These are phyloP conservation scores for Raffaelea ambrosiae DNA, from an alignment of 2,329 filamentous ascomycete genomes.

Conservation along the genomic window DNA sequence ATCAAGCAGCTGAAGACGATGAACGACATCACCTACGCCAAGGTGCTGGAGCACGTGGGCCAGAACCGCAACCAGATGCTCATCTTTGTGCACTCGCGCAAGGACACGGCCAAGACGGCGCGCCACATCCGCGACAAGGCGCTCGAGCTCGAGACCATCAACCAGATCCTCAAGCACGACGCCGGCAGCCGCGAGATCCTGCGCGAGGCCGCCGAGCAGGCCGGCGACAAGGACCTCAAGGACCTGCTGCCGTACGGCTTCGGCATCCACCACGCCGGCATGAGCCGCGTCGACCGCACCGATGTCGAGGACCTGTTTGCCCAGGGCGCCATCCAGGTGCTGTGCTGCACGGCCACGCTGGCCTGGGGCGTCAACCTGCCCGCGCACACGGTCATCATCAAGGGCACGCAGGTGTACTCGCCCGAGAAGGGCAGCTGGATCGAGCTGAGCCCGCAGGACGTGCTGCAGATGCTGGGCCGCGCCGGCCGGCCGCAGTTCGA, in stretches of 20 bases:
- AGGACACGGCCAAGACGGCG: conserved; percentile 96
- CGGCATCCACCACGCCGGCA: conserved; percentile 96
- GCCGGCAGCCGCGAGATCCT: conserved; percentile 85
- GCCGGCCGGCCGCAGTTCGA: conserved; percentile 95
- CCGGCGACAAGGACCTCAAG: conserved; percentile 81
- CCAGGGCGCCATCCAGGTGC: conserved; percentile 83
- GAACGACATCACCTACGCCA: conserved; percentile 98
- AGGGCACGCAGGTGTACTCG: conserved; percentile 95
- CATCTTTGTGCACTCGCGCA: conserved; percentile 96
- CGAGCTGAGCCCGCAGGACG: conserved; percentile 92
- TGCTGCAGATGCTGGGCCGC: conserved; percentile 96
- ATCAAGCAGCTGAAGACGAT: conserved; percentile 99
- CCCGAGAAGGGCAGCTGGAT: conserved; percentile 99
- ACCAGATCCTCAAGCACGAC: conserved; percentile 88
- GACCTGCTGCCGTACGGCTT: conserved; percentile 94
- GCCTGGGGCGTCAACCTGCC: conserved; percentile 99
- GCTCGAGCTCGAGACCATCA: conserved; percentile 93
- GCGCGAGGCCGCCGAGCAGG: conserved; percentile 72
- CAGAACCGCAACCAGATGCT: conserved; percentile 94
- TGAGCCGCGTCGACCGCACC: conserved; percentile 89
- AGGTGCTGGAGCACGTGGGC: conserved; percentile 93
- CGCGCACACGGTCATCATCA: conserved; percentile 97
- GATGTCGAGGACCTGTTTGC: conserved; percentile 93
- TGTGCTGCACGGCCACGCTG: conserved; percentile 95
- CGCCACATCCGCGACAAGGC: conserved; percentile 95